Conservation (phyloP, 2,329 filamentous ascomycete genomes). For the Alternaria dauci region DNA sequence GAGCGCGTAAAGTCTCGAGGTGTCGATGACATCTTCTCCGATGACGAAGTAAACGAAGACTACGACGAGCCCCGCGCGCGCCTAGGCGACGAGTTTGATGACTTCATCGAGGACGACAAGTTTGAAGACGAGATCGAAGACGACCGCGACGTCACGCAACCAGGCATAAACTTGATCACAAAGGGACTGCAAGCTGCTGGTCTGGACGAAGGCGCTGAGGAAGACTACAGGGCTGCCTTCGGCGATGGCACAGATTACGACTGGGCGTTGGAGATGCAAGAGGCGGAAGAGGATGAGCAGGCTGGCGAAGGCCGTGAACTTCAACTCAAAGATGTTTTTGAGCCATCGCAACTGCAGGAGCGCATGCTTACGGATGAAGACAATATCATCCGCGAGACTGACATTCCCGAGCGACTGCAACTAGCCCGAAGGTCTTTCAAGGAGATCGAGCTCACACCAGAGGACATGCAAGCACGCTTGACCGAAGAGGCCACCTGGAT, state of each 20-base stretch:
- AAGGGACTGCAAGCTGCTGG: slow-evolving; percentile 81
- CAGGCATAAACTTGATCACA: slow-evolving; percentile 72
- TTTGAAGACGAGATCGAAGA: slow-evolving; percentile 85
- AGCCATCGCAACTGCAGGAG: slow-evolving; percentile 92
- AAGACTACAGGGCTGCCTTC: slow-evolving; percentile 96
- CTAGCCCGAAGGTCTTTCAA: slow-evolving; percentile 89
- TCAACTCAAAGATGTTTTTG: slow-evolving; percentile 97
- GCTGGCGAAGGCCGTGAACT: slow-evolving; percentile 82
- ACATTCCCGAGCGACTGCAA: slow-evolving; percentile 95
- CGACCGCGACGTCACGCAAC: slow-evolving; percentile 80
- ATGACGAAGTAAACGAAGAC: slow-evolving; percentile 80
- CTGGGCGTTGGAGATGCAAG: slow-evolving; percentile 90
- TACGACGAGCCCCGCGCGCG: slow-evolving; percentile 53
- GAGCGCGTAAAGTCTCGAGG: slow-evolving; percentile 72
- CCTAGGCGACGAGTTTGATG: slow-evolving; percentile 56
- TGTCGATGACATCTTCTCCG: slow-evolving; percentile 92
- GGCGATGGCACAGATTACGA: slow-evolving; percentile 95
- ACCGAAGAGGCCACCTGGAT: slow-evolving; percentile 94
- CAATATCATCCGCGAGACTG: slow-evolving; percentile 84
- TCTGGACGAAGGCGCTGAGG: slow-evolving; percentile 88
- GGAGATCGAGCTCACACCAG: slow-evolving; percentile 78
- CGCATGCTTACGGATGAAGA: slow-evolving; percentile 96
- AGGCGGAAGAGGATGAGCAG: slow-evolving; percentile 80
- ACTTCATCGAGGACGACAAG: slow-evolving; percentile 97
- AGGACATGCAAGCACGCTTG: slow-evolving; percentile 69